Conservation (phyloP, 2,329 filamentous ascomycete species). For the Cladobotryum mycophilum region DNA sequence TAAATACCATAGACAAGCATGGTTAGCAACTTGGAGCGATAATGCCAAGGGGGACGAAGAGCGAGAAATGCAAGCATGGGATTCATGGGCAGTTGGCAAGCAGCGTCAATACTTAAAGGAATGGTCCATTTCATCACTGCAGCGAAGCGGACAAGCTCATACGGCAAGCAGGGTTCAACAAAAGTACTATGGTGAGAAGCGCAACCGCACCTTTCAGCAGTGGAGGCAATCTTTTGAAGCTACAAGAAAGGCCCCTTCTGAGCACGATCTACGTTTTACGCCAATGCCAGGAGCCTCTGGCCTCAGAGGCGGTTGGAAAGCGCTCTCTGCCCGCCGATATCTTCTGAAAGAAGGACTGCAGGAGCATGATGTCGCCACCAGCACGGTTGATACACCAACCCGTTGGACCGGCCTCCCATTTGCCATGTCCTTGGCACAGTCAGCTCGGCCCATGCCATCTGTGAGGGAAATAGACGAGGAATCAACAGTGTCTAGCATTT, state of each 20-base stretch:
- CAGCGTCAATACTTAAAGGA: constrained; percentile 28
- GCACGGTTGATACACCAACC: constrained; percentile 37
- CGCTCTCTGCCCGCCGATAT: constrained; percentile 20
- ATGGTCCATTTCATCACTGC: constrained; percentile 33
- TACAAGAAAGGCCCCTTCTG: constrained; percentile 9
- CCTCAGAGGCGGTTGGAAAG: constrained; percentile 21
- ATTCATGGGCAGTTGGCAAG: constrained; percentile 26
- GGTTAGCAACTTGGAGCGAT: constrained; percentile 20
- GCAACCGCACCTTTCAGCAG: constrained; percentile 23
- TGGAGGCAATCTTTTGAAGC: constrained; percentile 24
- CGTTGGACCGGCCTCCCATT: constrained; percentile 38
- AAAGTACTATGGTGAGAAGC: constrained; percentile 27
- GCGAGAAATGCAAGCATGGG: constrained; percentile 22
- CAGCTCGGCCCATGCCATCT: constrained; percentile 24
- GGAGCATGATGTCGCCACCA: constrained; percentile 16
- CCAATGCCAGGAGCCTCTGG: constrained; percentile 6
- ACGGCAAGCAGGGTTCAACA: constrained; percentile 28
- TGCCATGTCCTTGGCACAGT: constrained; percentile 27
- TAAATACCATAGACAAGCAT: constrained; percentile 16
- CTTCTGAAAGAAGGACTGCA: constrained; percentile 18
- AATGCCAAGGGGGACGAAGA: constrained; percentile 18
- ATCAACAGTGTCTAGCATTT: constrained; percentile 11
- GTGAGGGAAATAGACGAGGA: constrained; percentile 27
- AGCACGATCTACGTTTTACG: constrained; percentile 1
- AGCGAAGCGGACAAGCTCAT: constrained; percentile 32